phyloP scores from a whole-genome alignment of 2,329 filamentous ascomycete genomes.

The Phialemonium atrogriseum region DNA sequence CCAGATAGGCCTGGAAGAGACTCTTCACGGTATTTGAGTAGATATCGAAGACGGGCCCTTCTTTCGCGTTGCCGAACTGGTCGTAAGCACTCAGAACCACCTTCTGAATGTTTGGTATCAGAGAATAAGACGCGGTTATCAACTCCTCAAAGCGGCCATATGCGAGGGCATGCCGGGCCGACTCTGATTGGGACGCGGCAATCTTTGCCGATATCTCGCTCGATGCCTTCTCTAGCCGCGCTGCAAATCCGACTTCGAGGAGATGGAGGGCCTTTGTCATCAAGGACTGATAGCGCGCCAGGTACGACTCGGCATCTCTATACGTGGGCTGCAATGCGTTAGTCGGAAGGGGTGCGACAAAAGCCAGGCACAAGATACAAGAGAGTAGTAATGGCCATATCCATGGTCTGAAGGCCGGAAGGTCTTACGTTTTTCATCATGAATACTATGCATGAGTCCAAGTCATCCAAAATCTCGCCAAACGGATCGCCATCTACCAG shows the following conservation, averaged over 20 bases:
- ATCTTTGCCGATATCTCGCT: slow-evolving; percentile 48
- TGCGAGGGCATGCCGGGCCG: slow-evolving; percentile 49
- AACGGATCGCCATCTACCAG: slow-evolving; percentile 80
- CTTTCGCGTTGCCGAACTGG: slow-evolving; percentile 35
- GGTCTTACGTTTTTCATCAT: slow-evolving; percentile 81
- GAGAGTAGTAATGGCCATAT: slow-evolving; percentile 4
- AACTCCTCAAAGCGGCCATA: slow-evolving; percentile 54
- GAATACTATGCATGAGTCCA: slow-evolving; percentile 87
- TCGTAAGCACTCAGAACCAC: slow-evolving; percentile 45
- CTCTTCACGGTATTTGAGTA: slow-evolving; percentile 46
- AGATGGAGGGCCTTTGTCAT: slow-evolving; percentile 59
- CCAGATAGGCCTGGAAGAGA: slow-evolving; percentile 45
- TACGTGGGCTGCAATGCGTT: slow-evolving; percentile 57
- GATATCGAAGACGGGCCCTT: slow-evolving; percentile 37
- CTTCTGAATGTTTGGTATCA: slow-evolving; percentile 48
- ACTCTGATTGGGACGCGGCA: slow-evolving; percentile 46
- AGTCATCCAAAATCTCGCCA: slow-evolving; percentile 74
- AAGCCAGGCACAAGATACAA: too few species aligned
- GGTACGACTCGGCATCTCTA: slow-evolving; percentile 79
- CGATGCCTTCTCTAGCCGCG: slow-evolving; percentile 43
- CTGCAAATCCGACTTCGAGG: slow-evolving; percentile 48
- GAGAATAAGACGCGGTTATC: slow-evolving; percentile 45
- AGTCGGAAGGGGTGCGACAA: too few species aligned
- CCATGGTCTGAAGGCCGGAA: slow-evolving; percentile 6
- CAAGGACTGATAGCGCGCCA: slow-evolving; percentile 77